These are phyloP conservation scores for Arachnomyces sp. DNA, from an alignment of 2,329 filamentous ascomycete species.

Conservation along the genomic window DNA sequence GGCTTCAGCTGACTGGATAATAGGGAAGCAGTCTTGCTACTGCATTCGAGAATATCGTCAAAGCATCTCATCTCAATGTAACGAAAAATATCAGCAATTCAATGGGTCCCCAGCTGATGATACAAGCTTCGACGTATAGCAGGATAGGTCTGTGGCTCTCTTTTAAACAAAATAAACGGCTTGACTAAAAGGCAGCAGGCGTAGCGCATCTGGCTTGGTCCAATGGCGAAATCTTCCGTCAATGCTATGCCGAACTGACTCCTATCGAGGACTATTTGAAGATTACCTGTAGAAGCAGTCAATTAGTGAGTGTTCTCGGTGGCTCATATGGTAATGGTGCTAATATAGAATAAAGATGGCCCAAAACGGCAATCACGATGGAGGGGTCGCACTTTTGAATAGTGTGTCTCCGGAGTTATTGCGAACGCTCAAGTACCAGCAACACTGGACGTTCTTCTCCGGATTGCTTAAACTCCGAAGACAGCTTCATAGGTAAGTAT, in stretches of 20 bases:
- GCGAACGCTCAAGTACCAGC: slow-evolving; percentile 68
- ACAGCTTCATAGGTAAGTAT: slow-evolving; percentile 34
- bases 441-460: slow-evolving; percentile 42
- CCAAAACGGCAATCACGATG: slow-evolving; percentile 61
- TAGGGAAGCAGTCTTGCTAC: slow-evolving; percentile 51
- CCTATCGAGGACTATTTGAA: slow-evolving; percentile 73
- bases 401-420: slow-evolving; percentile 54
- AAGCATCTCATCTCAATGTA: slow-evolving; percentile 75
- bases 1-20: slow-evolving; percentile 1
- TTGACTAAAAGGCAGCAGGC: slow-evolving; percentile 30
- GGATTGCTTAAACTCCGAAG: slow-evolving; percentile 37
- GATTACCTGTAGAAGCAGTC: slow-evolving; percentile 63
- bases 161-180: slow-evolving; percentile 1
- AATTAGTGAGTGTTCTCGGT: slow-evolving; percentile 39
- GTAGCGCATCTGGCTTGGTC: slow-evolving; percentile 47
- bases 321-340: neutral
- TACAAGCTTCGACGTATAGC: slow-evolving; percentile 67
- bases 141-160: slow-evolving; percentile 53
- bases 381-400: slow-evolving; percentile 56
- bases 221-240: slow-evolving; percentile 65
- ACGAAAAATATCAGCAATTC: slow-evolving; percentile 65
- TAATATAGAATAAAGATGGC: slow-evolving; percentile 38
- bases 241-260: slow-evolving; percentile 58
- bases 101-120: slow-evolving; percentile 65
- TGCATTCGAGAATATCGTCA: slow-evolving; percentile 70